Evolutionary conservation across 768 basidiomycete species (phyloP).

Genomic region (Mrakia blollopis): DNA sequence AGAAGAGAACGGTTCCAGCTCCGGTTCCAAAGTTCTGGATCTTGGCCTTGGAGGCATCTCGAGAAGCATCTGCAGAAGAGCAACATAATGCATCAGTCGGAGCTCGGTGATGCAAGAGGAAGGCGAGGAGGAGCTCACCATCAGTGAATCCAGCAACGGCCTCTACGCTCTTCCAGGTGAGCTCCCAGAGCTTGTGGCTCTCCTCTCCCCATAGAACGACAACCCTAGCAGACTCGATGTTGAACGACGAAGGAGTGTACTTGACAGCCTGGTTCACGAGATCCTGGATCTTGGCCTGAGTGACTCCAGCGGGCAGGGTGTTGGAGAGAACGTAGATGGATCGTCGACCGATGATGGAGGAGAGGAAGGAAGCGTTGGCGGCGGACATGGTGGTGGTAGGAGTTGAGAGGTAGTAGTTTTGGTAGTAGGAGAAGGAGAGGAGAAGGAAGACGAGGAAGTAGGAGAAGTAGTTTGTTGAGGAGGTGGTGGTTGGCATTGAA

Average conservation of each 20-base stretch:
- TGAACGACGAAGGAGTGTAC: slow-evolving; percentile 33
- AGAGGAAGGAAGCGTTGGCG: slow-evolving; percentile 9
- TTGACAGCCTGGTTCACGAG: slow-evolving; percentile 38
- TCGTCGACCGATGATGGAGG: slow-evolving; percentile 7
- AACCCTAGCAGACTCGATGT: slow-evolving; percentile 44
- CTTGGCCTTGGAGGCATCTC: slow-evolving; percentile 31
- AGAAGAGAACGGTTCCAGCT: slow-evolving; percentile 46
- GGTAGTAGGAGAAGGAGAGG: background rate
- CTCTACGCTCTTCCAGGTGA: slow-evolving; percentile 21
- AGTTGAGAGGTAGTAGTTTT: background rate
- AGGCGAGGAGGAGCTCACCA: background rate
- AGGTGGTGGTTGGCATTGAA: background rate
- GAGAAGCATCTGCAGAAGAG: background rate
- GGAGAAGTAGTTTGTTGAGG: background rate
- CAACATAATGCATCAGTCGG: too few relatives aligned
- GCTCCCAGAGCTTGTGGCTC: slow-evolving; percentile 42
- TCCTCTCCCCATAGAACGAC: slow-evolving; percentile 42
- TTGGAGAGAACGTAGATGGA: slow-evolving; percentile 40
- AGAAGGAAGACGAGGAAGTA: background rate
- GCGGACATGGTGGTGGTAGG: background rate
- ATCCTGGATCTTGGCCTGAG: slow-evolving; percentile 40
- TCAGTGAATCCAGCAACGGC: slow-evolving; percentile 12
- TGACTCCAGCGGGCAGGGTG: slow-evolving; percentile 36
- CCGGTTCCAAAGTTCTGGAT: slow-evolving; percentile 39
- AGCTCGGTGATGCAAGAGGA: too few relatives aligned